Evolutionary conservation across 225 moss, liverwort and hornwort species (phyloP).

Genomic region (Straminergon stramineum): DNA sequence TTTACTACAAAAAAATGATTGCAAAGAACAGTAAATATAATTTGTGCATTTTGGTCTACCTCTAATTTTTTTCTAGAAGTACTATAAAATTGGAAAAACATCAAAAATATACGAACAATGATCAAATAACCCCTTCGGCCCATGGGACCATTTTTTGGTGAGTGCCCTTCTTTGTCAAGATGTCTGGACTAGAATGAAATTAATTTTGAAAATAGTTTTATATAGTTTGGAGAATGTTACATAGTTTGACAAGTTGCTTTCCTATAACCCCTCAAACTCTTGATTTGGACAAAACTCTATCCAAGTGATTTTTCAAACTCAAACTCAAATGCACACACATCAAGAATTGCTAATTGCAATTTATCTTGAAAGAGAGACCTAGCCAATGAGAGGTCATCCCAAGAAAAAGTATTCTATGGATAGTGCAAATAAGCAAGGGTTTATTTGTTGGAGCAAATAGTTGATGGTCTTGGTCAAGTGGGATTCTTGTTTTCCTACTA

Average conservation of each 20-base stretch:
- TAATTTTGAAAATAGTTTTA: neutral
- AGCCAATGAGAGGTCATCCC: neutral
- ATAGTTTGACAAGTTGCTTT: neutral
- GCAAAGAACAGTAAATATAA: neutral
- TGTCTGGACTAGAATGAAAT: neutral
- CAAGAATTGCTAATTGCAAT: neutral
- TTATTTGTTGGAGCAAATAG: neutral
- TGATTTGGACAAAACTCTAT: neutral
- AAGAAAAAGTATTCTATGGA: neutral
- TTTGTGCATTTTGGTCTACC: neutral
- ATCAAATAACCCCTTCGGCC: no score
- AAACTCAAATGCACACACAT: neutral
- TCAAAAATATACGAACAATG: no score
- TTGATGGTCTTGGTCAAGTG: neutral
- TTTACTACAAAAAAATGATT: neutral
- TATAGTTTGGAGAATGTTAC: neutral
- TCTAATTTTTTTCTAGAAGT: neutral
- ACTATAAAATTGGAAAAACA: neutral
- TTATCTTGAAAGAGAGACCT: neutral
- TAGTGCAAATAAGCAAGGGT: neutral
- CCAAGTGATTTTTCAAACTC: neutral
- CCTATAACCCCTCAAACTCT: neutral
- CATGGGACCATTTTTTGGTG: rapidly evolving
- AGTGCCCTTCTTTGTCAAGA: neutral
- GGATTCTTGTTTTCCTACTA: neutral